phyloP scores from a whole-genome alignment of 1,284 basidiomycete genomes.

The Kwoniella shivajii region DNA sequence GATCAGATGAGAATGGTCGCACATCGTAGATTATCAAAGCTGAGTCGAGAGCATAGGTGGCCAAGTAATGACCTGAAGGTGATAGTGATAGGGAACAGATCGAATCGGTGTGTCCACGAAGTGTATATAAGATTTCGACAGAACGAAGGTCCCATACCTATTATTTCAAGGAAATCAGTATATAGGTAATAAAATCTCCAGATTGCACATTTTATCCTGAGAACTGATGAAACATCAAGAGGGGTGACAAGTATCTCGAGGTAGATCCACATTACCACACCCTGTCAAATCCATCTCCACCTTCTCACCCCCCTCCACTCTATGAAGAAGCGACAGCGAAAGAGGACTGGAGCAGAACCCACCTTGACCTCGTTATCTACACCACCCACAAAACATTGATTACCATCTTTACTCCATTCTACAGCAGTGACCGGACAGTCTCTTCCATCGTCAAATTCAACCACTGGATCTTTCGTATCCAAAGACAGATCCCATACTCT shows the following conservation, averaged over 20 bases:
- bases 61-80: slow-evolving; percentile 78
- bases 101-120: slow-evolving; percentile 82
- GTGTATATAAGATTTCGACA: slow-evolving; percentile 70
- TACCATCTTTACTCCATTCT: slow-evolving; percentile 85
- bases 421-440: slow-evolving; percentile 82
- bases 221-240: neutral
- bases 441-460: slow-evolving; percentile 75
- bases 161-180: neutral
- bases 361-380: slow-evolving; percentile 93
- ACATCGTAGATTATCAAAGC: slow-evolving; percentile 85
- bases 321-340: no score
- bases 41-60: slow-evolving; percentile 85
- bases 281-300: no score
- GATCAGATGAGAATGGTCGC: slow-evolving; percentile 82
- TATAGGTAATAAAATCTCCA: no score
- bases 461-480: slow-evolving; percentile 72
- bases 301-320: no score
- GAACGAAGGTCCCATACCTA: slow-evolving; percentile 86
- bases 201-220: no score
- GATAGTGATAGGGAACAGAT: slow-evolving; percentile 81
- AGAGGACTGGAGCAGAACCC: slow-evolving; percentile 55
- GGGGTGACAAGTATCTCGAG: neutral
- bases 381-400: slow-evolving; percentile 81
- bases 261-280: no score
- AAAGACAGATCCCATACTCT: slow-evolving; percentile 83